Conservation (phyloP, 148 eudicot species). For the Hydrangea macrophylla region DNA sequence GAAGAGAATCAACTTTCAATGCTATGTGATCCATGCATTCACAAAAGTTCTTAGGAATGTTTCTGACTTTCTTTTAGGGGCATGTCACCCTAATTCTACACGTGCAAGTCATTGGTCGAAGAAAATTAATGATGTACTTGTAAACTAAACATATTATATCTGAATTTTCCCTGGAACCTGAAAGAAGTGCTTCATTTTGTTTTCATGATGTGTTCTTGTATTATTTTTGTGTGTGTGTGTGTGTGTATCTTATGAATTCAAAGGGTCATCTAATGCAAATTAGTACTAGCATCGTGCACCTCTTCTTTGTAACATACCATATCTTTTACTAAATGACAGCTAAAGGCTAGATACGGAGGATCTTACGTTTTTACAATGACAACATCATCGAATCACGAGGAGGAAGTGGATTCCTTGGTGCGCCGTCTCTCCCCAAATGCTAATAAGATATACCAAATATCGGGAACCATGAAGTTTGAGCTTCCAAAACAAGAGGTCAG, state of each 20-base stretch:
- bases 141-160: not conserved
- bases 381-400: conserved; percentile 46
- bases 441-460: conserved; percentile 65
- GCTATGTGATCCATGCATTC: not conserved
- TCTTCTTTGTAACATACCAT: not conserved
- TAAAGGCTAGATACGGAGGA: conserved; percentile 82
- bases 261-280: too few relatives aligned
- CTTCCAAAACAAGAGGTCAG: conserved; percentile 60
- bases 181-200: too few relatives aligned
- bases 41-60: not conserved
- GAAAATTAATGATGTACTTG: too few relatives aligned
- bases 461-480: conserved; percentile 81
- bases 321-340: conserved; percentile 32
- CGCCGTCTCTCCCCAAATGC: conserved; percentile 40
- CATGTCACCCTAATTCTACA: too few relatives aligned
- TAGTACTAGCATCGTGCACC: not conserved
- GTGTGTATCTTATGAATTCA: too few relatives aligned
- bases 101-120: too few relatives aligned
- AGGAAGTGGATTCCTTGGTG: conserved; percentile 62
- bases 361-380: conserved; percentile 73
- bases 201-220: not conserved
- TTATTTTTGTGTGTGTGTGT: too few relatives aligned
- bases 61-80: too few relatives aligned
- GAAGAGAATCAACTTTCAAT: not conserved
- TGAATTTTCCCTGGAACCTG: not conserved